Evolutionary conservation across 1,139 yeast genomes (phyloP), one percentile per base, ranked within the genome.

Genomic region (Cylindricascospora bacillispora): DNA sequence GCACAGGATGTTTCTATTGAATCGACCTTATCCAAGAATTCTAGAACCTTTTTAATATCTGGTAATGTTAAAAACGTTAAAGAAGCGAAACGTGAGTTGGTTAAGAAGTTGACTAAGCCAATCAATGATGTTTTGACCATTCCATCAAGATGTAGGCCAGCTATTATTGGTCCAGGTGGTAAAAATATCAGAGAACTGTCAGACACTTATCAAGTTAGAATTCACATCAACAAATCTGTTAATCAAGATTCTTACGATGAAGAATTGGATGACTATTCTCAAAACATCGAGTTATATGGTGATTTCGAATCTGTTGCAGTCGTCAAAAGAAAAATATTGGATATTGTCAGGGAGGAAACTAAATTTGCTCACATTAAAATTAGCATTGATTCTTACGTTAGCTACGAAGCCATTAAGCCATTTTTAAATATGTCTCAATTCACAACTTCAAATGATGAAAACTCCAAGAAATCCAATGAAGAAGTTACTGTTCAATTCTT

Each of bases 121-220:
- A 71, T 81, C 33, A 61, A 61, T 11, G 60, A 70, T 29, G 57
- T 64, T 24, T 69, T 89, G 50, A 57, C 64, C 27, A 72, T 89
- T 34, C 97, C 98, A 24, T 70, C 89, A 16, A 70, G 71, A 43
- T 68, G 83, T 32, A 73, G 94, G 55, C 69, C 93, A 3, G 69
- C 72, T 35, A 71, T 92, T 39, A 85, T 92, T 58, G 99, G 99
- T 35, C 70, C 89, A 27, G 81, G 77, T 54, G 99, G 98, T 49
- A 69, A 69, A 43, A 79, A 67, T 39, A 70, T 92, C 56, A 80
- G 74, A 50, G 85, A 89, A 35, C 81, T 92, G 44, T 67, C 80
- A 34, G 78, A 68, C 33, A 64, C 70, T 28, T 80, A 73, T 32
- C 54, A 45, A 15, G 83, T 82, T 33, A 78, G 66, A 45, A 70